Conservation (phyloP, 1,284 basidiomycete genomes). For the Apiotrichum domesticum region DNA sequence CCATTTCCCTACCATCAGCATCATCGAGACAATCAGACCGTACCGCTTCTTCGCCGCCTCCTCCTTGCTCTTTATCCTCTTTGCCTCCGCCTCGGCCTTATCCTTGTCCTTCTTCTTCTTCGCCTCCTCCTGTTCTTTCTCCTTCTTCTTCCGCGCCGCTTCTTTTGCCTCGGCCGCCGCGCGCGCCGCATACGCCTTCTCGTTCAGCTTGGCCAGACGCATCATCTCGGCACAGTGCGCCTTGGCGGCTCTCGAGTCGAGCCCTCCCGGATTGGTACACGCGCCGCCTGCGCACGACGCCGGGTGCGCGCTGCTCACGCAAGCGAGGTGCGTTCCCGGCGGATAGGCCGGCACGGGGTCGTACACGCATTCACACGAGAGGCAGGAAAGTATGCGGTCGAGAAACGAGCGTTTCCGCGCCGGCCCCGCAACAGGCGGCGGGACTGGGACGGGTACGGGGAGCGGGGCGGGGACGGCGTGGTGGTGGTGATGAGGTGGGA, state of each 20-base stretch:
- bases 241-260: not conserved
- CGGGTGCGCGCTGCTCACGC: not conserved
- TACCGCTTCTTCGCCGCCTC: not conserved
- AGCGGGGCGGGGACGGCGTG: too few species aligned
- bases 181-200: not conserved
- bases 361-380: not conserved
- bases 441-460: not conserved
- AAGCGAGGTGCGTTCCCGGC: not conserved
- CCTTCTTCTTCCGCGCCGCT: not conserved
- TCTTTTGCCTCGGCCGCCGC: not conserved
- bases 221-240: not conserved
- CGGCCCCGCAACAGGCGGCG: not conserved
- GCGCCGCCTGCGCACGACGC: not conserved
- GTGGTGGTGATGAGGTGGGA: too few species aligned
- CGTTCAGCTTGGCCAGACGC: constrained; percentile 8
- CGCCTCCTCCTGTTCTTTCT: too few species aligned
- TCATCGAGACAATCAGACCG: not conserved
- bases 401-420: not conserved
- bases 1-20: not conserved
- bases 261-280: not conserved
- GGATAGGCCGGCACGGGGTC: not conserved
- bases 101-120: too few species aligned
- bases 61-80: too few species aligned
- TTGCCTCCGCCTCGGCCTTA: too few species aligned
- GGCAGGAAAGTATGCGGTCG: not conserved